A percentile compares a stretch with the other conserved stretches of the same genome.
phyloP scores from a whole-genome alignment of 176 grass and related monocot species.

The Zea luxurians region DNA sequence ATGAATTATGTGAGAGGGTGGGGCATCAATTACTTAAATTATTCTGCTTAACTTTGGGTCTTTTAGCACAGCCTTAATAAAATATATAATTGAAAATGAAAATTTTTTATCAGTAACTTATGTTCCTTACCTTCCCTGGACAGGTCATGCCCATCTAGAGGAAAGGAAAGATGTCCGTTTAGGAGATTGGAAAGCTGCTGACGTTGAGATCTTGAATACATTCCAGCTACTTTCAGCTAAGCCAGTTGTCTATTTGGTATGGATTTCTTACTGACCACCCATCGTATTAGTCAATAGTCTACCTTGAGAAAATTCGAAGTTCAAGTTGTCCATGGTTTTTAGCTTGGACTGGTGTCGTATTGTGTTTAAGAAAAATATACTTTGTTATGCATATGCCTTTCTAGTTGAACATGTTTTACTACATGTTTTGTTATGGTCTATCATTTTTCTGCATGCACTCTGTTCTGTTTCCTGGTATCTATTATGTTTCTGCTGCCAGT shows the following conservation, averaged over 20 bases:
- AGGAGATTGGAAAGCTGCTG: conserved; percentile 93
- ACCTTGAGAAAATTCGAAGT: background rate
- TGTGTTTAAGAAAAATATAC: background rate
- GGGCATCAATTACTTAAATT: too few species aligned
- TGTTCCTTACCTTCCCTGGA: conserved; percentile 25
- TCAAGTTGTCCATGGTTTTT: conserved; percentile 5
- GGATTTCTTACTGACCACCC: background rate
- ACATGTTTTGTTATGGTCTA: background rate
- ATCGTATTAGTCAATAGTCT: conserved; percentile 6
- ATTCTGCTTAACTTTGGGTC: background rate
- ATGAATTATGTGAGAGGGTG: too few species aligned
- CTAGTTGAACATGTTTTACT: background rate
- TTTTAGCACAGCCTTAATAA: conserved; percentile 6
- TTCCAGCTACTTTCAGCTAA: conserved; percentile 93
- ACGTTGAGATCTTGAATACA: conserved; percentile 93
- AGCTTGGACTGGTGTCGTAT: background rate
- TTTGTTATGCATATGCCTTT: background rate
- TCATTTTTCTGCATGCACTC: background rate
- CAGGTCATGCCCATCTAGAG: conserved; percentile 64
- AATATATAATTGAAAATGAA: conserved; percentile 2
- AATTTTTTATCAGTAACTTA: conserved; percentile 24
- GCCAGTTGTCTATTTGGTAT: conserved; percentile 94
- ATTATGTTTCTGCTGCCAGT: background rate
- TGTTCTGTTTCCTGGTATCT: conserved; percentile 16
- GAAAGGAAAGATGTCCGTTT: conserved; percentile 85